Conservation (phyloP, 345 rosid genomes). For the Hibiscus syriacus region DNA sequence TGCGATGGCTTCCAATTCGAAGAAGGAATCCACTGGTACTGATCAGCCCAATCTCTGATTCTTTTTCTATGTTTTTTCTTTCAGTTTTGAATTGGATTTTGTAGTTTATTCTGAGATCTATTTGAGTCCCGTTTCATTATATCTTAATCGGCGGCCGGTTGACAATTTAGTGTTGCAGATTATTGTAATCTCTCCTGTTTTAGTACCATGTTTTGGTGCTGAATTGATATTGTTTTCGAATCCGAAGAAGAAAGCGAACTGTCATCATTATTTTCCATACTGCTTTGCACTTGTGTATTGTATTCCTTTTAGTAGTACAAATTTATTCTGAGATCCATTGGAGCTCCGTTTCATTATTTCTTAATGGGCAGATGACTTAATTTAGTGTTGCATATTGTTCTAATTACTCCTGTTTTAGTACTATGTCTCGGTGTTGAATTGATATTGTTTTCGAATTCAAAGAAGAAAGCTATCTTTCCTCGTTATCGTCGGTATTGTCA, state of each 20-base stretch:
- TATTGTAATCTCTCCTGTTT: background rate
- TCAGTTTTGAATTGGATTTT: background rate
- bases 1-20: constrained; percentile 53
- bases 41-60: constrained; percentile 29
- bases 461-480: background rate
- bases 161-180: background rate
- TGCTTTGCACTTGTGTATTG: background rate
- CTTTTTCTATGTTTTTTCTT: background rate
- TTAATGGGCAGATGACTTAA: background rate
- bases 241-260: background rate
- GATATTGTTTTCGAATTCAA: background rate
- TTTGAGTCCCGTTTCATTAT: background rate
- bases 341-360: background rate
- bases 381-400: background rate
- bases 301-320: background rate
- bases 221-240: background rate
- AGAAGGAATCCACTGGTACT: constrained; percentile 41
- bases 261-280: background rate
- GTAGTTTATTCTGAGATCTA: background rate
- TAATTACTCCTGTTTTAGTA: background rate
- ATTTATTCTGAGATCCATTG: constrained; percentile 1
- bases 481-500: background rate
- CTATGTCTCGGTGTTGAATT: background rate
- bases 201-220: background rate
- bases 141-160: background rate